Conservation (phyloP, 2,329 filamentous ascomycete genomes). For the Graphilbum fragrans region DNA sequence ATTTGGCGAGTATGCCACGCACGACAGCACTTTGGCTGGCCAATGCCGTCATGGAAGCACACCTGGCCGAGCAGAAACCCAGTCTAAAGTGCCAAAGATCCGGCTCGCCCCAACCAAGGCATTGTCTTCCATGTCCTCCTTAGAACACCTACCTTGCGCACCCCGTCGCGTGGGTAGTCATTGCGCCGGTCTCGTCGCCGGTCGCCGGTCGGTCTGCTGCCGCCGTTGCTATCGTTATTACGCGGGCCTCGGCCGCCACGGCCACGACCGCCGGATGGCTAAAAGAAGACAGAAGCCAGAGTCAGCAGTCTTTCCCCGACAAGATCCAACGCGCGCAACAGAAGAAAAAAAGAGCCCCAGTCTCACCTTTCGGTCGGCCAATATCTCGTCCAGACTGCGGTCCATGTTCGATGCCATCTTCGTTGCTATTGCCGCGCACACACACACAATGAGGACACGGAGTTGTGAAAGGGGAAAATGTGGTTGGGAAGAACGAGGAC, state of each 20-base stretch:
- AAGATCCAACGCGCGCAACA: no score
- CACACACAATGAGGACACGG: no score
- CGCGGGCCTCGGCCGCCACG: conserved; percentile 21
- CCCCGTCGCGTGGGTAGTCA: conserved; percentile 62
- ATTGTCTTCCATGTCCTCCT: not conserved
- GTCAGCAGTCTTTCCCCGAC: not conserved
- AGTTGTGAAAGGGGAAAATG: no score
- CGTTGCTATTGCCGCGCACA: not conserved
- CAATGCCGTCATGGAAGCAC: no score
- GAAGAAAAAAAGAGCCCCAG: not conserved
- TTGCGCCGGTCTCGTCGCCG: conserved; percentile 23
- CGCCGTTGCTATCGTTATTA: not conserved
- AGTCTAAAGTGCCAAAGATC: no score
- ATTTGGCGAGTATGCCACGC: no score
- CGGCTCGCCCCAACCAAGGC: no score
- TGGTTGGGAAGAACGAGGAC: no score
- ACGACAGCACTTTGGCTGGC: no score
- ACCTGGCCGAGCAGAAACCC: no score
- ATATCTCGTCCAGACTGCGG: conserved; percentile 44
- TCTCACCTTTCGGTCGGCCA: conserved; percentile 28
- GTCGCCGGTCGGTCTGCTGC: conserved; percentile 6
- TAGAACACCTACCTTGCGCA: conserved; percentile 64
- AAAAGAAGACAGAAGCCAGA: not conserved
- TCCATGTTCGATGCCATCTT: conserved; percentile 25
- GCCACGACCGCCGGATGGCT: conserved; percentile 13